These are phyloP conservation scores for Boletus sp. DNA, from an alignment of 1,284 basidiomycete species.

Conservation along the genomic window DNA sequence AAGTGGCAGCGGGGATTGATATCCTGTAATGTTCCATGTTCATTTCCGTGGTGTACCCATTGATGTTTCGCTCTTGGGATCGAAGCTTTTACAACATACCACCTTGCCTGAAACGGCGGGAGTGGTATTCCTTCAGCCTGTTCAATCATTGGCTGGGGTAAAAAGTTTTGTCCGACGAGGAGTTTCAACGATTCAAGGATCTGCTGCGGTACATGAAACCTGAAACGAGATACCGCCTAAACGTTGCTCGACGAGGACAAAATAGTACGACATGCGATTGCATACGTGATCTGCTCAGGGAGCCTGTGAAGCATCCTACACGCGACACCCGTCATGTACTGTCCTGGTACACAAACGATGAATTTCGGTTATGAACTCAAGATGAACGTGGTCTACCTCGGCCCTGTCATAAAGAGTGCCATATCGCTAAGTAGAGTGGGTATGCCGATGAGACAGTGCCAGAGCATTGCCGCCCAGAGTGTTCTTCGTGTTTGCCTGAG, in stretches of 20 bases:
- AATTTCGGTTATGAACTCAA: neutral
- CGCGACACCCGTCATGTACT: conserved; percentile 53
- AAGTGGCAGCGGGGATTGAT: neutral
- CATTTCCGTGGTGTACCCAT: conserved; percentile 53
- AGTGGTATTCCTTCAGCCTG: conserved; percentile 66
- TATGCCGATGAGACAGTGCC: conserved; percentile 72
- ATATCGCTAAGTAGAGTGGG: conserved; percentile 46
- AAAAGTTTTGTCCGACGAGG: conserved; percentile 65
- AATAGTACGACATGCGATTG: conserved; percentile 49
- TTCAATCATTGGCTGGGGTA: conserved; percentile 63
- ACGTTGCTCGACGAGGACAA: conserved; percentile 53
- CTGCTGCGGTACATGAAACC: conserved; percentile 61
- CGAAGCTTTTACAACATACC: conserved; percentile 64
- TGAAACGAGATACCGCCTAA: conserved; percentile 48
- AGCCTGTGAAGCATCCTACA: conserved; percentile 46
- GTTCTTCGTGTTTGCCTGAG: conserved; percentile 61
- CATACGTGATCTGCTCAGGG: conserved; percentile 49
- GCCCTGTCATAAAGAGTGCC: conserved; percentile 61
- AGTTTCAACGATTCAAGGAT: conserved; percentile 67
- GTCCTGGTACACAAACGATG: conserved; percentile 41
- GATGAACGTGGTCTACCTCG: conserved; percentile 44
- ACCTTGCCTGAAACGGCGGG: conserved; percentile 69
- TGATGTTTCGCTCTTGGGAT: conserved; percentile 52
- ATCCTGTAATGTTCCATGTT: conserved; percentile 18
- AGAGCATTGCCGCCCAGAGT: conserved; percentile 63